Base-by-base conservation (phyloP, 2,329 filamentous ascomycete species). In the Colletotrichum brevisporum region DNA sequence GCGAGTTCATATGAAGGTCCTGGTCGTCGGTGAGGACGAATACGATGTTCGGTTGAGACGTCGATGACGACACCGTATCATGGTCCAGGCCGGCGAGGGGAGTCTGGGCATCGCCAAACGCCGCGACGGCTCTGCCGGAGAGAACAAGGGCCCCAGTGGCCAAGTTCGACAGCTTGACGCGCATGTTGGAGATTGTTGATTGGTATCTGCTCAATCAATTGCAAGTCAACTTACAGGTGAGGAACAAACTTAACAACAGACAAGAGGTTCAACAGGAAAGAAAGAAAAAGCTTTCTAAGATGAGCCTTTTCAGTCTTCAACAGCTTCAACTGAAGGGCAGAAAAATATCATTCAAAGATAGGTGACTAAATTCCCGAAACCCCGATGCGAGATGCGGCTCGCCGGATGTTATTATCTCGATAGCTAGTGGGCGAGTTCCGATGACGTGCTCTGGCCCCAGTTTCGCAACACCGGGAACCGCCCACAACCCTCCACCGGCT, bases 21-120 rank as follows among this genome's bases (percentile, higher is more conserved):
- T 92, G 90, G 71, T 92, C 90, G 71, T 92, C 90, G 0, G 89
- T 90, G 39, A 92, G 80, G 69, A 92, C 86, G 74, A 92, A 90
- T 39, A 92, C 79, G 60, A 92, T 86, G 73, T 92, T 92, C 0
- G 86, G 84, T 26, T 71, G 56, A 31, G 63, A 52, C 3, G 57
- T 57, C 3, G 57, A 62, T n/a, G 67, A 24, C 50, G 63, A 58
- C 65, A 65, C 55, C 10, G 43, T 12, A 55, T 36, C 31, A 27
- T 9, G 27, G 52, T 27, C 50, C 16, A 50, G 15, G 55, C 43
- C 65, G 51, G 53, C 4, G 10, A 71, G 69, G 6, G 65, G 69
- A 8, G 51, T 24, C 54, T 71, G 69, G 13, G 51, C 51, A 24
- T 69, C 55, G 21, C 45, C 39, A 5, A 47, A 36, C 3, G 50